Base-by-base conservation (phyloP, 73 alveolate genomes). In the Urostyla sp. region DNA sequence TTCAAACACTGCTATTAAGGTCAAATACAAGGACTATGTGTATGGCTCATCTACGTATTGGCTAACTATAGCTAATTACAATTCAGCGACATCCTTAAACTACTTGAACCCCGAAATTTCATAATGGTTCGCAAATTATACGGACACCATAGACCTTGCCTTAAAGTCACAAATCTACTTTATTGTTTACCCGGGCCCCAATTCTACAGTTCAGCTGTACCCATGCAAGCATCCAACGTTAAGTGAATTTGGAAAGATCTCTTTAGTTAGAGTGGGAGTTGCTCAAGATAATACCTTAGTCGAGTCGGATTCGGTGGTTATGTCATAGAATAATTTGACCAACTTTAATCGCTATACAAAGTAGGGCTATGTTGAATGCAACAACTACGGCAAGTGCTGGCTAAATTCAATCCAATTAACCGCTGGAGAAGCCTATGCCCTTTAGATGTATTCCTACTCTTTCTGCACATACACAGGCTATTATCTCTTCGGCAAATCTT, bases 261-360 rank as follows among this genome's bases (percentile, higher is more conserved):
- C 44, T 20, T 46, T 69, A 4, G 49, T 67, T 16, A 69, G 83
- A 23, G 49, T 69, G 83, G 83, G 57, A 27, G 69, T 69, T 3
- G 48, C 44, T 48, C 34, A 69, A 49, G 72, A 36, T 3, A 69
- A 69, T 2, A 34, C 5, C 7, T 11, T 69, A 20, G 31, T 69
- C 11, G 83, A 69, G 48, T 24, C 83, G 15, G 27, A 46, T 20
- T 67, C 44, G 53, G 7, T 10, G 1, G 55, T 46, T 1, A 46
- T 67, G 83, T 0, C 7, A 16, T 46, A 49, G 34, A 26, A 32
- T n/a, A 75, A 73, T 54, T 60, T 73, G 1, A 73, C 75, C 16
- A 58, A 30, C 36, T 24, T 6, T 3, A 46, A 20, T 44, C 3
- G 11, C 11, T 16, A 34, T 13, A 51, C 69, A 1, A 73, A 59